Percentiles rank a stretch among this genome's conserved stretches.
phyloP scores from a whole-genome alignment of 2,329 filamentous ascomycete genomes.

The Penicillium digitatum region DNA sequence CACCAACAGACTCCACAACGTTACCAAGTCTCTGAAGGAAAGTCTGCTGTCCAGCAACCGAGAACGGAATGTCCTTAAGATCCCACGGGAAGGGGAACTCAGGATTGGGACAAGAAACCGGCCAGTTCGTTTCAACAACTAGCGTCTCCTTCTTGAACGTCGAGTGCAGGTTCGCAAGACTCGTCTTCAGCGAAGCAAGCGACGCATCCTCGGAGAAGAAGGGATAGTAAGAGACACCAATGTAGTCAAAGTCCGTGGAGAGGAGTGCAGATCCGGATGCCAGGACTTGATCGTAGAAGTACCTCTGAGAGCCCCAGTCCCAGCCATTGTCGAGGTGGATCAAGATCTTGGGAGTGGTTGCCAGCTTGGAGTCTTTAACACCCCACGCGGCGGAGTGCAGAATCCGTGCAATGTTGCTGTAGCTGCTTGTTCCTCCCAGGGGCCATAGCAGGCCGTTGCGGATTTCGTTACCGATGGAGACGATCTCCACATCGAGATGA shows the following conservation, averaged over 20 bases:
- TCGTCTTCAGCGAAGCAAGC: slow-evolving; percentile 53
- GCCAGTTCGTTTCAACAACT: slow-evolving; percentile 71
- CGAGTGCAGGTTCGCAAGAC: slow-evolving; percentile 56
- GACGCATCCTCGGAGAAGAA: slow-evolving; percentile 63
- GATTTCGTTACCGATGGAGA: slow-evolving; percentile 73
- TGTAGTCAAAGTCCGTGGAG: slow-evolving; percentile 61
- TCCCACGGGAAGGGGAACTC: slow-evolving; percentile 59
- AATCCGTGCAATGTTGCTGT: slow-evolving; percentile 59
- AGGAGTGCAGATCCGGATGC: slow-evolving; percentile 47
- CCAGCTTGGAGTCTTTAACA: slow-evolving; percentile 59
- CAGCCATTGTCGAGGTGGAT: slow-evolving; percentile 74
- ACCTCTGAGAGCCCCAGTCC: slow-evolving; percentile 61
- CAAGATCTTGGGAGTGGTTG: slow-evolving; percentile 63
- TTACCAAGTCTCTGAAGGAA: slow-evolving; percentile 60
- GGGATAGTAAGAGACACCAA: slow-evolving; percentile 70
- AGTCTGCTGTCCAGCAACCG: slow-evolving; percentile 57
- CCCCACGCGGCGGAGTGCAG: slow-evolving; percentile 62
- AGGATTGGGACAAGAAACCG: slow-evolving; percentile 58
- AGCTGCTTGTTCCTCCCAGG: slow-evolving; percentile 53
- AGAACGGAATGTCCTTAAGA: slow-evolving; percentile 57
- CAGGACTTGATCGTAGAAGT: slow-evolving; percentile 60
- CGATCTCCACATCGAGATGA: slow-evolving; percentile 56
- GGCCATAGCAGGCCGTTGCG: slow-evolving; percentile 64
- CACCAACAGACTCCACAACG: slow-evolving; percentile 53
- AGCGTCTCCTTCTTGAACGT: slow-evolving; percentile 63